A percentile compares a stretch with the other conserved stretches of the same genome.
Conservation (phyloP, 1,284 basidiomycete species). For the Abortiporus biennis region DNA sequence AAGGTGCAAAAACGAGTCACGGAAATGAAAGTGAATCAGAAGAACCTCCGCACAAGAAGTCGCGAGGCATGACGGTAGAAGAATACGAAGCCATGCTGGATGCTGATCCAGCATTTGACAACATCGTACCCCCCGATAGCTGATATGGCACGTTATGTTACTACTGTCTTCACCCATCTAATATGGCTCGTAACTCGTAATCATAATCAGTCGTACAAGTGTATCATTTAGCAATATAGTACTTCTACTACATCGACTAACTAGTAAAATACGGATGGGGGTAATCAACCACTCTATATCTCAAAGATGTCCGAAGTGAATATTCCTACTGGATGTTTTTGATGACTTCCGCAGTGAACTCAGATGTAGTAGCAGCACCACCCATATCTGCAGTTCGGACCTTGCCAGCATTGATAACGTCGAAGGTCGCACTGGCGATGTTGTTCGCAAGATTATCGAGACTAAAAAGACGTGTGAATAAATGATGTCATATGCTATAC, state of each 20-base stretch:
- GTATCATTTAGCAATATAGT: too few relatives aligned
- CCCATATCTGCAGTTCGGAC: slow-evolving; percentile 95
- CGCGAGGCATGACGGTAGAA: slow-evolving; percentile 33
- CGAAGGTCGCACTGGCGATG: slow-evolving; percentile 91
- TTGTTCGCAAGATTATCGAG: slow-evolving; percentile 93
- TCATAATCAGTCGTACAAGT: too few relatives aligned
- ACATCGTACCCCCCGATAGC: too few relatives aligned
- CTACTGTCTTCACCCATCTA: too few relatives aligned
- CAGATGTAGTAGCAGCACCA: slow-evolving; percentile 84
- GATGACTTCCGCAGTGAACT: slow-evolving; percentile 89
- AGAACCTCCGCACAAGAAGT: slow-evolving; percentile 34
- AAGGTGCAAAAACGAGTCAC: slow-evolving; percentile 4
- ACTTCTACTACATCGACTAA: neutral
- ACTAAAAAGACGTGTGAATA: slow-evolving; percentile 30
- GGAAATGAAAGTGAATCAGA: slow-evolving; percentile 13
- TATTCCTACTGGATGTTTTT: slow-evolving; percentile 44
- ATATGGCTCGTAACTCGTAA: too few relatives aligned
- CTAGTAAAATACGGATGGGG: neutral
- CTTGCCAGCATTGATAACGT: slow-evolving; percentile 87
- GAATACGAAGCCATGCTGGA: slow-evolving; percentile 50
- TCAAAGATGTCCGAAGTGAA: neutral
- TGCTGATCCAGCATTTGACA: slow-evolving; percentile 37
- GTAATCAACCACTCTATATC: neutral
- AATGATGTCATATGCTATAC: neutral
- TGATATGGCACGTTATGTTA: too few relatives aligned